Conservation (phyloP, 495 filamentous ascomycete genomes). For the Trichocladium uniseriatum region DNA sequence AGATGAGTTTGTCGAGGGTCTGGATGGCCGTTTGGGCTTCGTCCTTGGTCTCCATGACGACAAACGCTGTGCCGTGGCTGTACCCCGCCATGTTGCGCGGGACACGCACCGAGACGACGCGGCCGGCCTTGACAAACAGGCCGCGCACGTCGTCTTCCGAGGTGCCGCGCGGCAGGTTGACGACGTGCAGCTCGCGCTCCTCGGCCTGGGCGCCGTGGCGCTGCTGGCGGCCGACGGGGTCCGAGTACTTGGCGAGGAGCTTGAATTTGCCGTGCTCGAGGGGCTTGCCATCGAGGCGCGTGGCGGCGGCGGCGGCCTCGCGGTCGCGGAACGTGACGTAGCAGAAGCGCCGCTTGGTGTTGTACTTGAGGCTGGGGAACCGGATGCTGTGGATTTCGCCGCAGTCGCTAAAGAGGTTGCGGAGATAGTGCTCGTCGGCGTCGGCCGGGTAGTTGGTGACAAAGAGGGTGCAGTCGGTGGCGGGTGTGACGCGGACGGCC, state of each 20-base stretch:
- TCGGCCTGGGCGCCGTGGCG: conserved; percentile 78
- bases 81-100: conserved; percentile 52
- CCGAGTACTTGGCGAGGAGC: conserved; percentile 71
- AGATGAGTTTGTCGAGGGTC: conserved; percentile 59
- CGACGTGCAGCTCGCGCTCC: conserved; percentile 77
- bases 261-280: conserved; percentile 52
- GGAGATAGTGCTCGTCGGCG: conserved; percentile 74
- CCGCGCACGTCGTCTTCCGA: conserved; percentile 58
- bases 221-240: conserved; percentile 65
- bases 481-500: conserved; percentile 62
- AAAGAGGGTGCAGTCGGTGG: conserved; percentile 68
- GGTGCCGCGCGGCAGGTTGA: conserved; percentile 58
- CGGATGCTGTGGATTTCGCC: conserved; percentile 80
- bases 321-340: conserved; percentile 76
- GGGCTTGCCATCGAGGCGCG: conserved; percentile 56
- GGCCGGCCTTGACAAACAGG: conserved; percentile 66
- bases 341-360: conserved; percentile 83
- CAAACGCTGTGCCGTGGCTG: conserved; percentile 64
- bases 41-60: conserved; percentile 66
- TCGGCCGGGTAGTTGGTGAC: conserved; percentile 85
- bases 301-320: conserved; percentile 55
- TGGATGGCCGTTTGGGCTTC: conserved; percentile 56
- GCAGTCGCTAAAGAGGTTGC: conserved; percentile 61
- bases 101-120: conserved; percentile 57
- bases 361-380: conserved; percentile 82